These are phyloP conservation scores for Tilletia caries DNA, from an alignment of 1,284 basidiomycete species.

Conservation along the genomic window DNA sequence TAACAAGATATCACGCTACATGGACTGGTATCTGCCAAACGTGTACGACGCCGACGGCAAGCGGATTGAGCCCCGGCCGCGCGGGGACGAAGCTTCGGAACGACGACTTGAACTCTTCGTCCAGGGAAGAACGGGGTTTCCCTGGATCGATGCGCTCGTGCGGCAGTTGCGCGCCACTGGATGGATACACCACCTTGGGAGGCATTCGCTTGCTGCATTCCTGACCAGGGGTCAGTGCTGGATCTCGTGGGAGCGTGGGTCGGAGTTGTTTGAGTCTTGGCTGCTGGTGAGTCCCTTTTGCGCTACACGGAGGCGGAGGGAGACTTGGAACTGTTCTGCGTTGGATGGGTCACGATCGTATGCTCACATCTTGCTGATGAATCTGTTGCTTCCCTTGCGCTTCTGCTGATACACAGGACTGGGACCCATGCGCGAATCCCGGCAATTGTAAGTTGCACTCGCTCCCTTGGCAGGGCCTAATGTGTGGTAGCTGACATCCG, in stretches of 20 bases:
- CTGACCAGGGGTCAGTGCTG: conserved; percentile 61
- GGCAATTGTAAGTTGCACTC: conserved; percentile 54
- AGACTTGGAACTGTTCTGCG: no score
- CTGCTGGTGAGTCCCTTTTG: conserved; percentile 12
- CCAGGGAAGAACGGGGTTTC: conserved; percentile 59
- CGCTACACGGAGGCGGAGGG: no score
- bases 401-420: conserved; percentile 35
- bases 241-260: conserved; percentile 62
- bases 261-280: conserved; percentile 59
- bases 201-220: conserved; percentile 62
- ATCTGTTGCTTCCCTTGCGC: conserved; percentile 17
- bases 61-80: conserved; percentile 54
- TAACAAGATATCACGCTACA: conserved; percentile 54
- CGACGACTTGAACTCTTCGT: conserved; percentile 56
- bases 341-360: no score
- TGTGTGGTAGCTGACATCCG: no score
- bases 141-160: conserved; percentile 60
- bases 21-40: conserved; percentile 58
- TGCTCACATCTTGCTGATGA: not conserved
- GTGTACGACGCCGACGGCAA: conserved; percentile 55
- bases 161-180: conserved; percentile 57
- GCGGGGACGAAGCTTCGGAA: conserved; percentile 55
- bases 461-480: no score
- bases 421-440: conserved; percentile 57
- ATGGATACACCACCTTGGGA: conserved; percentile 56